Evolutionary conservation across 768 basidiomycete species (phyloP), one percentile per base, ranked within the genome.

Genomic region (Scleroderma bovista): DNA sequence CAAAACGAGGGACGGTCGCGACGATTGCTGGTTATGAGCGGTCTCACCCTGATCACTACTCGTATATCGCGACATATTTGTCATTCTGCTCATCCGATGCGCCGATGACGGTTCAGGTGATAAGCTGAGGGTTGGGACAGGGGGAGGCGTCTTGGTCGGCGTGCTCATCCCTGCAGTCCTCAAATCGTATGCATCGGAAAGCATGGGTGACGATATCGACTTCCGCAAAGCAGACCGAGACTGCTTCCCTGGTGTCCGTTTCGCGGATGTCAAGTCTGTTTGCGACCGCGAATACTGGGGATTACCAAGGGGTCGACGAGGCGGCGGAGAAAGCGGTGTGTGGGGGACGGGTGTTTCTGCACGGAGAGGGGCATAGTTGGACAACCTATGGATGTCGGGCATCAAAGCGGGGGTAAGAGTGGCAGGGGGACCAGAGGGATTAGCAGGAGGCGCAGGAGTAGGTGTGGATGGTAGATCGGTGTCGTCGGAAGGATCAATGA

Each of bases 261-360:
- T 38, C 32, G 38, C 49, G 7, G 61, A 63, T 4, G 71, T 53
- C 22, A 83, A 62, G 52, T 79, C 71, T 6, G 78, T 78, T 56
- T 84, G 81, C 2, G 84, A 86, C 33, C 72, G 64, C 13, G 83
- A 85, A 56, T 75, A 76, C 17, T 75, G 60, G 9, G 76, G 67
- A 4, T 56, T 69, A 36, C 57, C 46, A 49, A 76, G 62, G 24
- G 75, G 63, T 56, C 73, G 67, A 55, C 74, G 75, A 10, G 87
- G 86, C 6, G 87, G 80, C 32, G 85, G 87, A 2, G 80, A 72
- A 17, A 89, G 72, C 19, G 85, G 81, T 2, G 75, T 79, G 53
- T 82, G 67, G 19, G 74, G 80, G 10, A 75, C 78, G 12, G 87
- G 88, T 0, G 84, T 87, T 52, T 84, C 83, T 13, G 78, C 81